phyloP scores from a whole-genome alignment of 2,329 filamentous ascomycete species.

The Fusarium gaditjirri region DNA sequence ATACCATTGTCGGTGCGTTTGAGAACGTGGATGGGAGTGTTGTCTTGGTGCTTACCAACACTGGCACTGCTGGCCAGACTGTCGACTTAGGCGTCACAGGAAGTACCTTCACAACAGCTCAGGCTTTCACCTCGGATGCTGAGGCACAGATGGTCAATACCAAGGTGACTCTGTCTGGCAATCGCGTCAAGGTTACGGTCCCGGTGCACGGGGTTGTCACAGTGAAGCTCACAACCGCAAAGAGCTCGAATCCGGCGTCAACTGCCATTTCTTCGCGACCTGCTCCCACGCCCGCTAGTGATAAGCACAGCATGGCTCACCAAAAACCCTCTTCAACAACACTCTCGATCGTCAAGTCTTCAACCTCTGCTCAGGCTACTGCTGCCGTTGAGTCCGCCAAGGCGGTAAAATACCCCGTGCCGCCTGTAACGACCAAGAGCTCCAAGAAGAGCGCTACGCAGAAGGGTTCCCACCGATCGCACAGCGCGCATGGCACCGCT shows the following conservation, averaged over 20 bases:
- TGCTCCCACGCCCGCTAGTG: fast-evolving
- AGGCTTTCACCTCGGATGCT: neutral
- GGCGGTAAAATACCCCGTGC: neutral
- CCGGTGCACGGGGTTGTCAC: neutral
- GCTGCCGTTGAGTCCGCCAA: neutral
- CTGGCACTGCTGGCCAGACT: neutral
- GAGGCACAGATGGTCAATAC: neutral
- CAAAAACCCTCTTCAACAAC: neutral
- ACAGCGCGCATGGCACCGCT: neutral
- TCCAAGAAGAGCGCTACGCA: neutral
- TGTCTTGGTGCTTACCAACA: neutral
- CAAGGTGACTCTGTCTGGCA: neutral
- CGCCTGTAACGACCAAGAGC: neutral
- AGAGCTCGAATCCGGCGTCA: neutral
- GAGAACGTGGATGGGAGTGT: neutral
- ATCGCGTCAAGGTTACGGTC: neutral
- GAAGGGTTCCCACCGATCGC: neutral
- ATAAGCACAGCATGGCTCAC: fast-evolving
- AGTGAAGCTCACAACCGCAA: neutral
- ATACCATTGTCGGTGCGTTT: neutral
- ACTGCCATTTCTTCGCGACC: neutral
- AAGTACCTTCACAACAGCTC: neutral
- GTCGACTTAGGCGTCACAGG: neutral
- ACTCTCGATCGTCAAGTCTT: neutral
- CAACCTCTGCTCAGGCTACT: neutral